Evolutionary conservation across 192 early-diverging fungal species (phyloP).

Genomic region (Funneliformis mosseae): DNA sequence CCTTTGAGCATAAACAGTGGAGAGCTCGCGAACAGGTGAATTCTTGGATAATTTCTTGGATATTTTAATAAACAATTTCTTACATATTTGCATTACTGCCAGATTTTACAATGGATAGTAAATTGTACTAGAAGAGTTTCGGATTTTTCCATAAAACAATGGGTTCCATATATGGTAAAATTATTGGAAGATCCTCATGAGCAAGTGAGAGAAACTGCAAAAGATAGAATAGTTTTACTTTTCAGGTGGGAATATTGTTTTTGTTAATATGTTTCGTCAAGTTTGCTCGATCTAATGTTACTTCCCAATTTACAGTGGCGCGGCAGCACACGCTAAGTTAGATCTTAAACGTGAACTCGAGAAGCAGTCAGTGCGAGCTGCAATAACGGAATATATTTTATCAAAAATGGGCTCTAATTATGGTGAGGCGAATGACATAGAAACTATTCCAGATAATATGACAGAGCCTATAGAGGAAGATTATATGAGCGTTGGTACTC

Average conservation of each 20-base stretch:
- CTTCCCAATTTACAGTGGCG: conserved; percentile 6
- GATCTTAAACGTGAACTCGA: conserved; percentile 22
- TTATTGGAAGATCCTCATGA: conserved; percentile 27
- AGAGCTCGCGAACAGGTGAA: conserved; percentile 31
- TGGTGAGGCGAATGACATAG: neutral
- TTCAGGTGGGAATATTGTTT: conserved; percentile 6
- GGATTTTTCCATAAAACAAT: conserved; percentile 23
- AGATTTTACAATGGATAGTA: conserved; percentile 29
- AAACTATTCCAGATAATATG: neutral
- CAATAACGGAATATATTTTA: conserved; percentile 7
- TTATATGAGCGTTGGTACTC: conserved; percentile 3
- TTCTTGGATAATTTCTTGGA: neutral
- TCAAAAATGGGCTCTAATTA: neutral
- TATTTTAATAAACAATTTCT: neutral
- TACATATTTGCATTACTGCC: neutral
- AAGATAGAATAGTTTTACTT: conserved; percentile 25
- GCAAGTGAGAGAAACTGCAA: conserved; percentile 24
- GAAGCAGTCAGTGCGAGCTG: conserved; percentile 10
- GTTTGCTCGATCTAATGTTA: neutral
- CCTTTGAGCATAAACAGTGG: conserved; percentile 28
- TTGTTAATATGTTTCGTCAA: neutral
- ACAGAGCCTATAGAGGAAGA: conserved; percentile 24
- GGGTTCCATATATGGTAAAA: conserved; percentile 29
- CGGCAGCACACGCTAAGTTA: conserved; percentile 24
- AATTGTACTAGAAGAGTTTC: neutral